Base-by-base conservation (phyloP, 1,139 yeast species). In the Debaryomyces udenii region DNA sequence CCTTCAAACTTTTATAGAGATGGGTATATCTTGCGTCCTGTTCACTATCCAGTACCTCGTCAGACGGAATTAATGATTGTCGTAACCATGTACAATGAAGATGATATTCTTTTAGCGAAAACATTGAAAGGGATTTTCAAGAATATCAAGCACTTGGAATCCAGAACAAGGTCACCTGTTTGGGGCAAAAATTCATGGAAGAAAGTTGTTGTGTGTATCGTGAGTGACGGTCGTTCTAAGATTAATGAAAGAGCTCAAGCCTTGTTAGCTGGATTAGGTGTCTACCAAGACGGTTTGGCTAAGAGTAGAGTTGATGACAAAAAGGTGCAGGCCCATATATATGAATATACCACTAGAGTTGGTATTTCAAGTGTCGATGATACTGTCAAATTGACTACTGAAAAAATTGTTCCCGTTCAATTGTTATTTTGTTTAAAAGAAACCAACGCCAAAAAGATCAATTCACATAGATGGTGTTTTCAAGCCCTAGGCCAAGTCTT, bases 101-200 rank as follows among this genome's bases (percentile, higher is more conserved):
- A 73, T 50, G 78, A 73, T 47, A 57, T 73, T 20, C 58, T 72
- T 34, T 62, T 73, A 43, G 78, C 76, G 1, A 58, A 75, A 39
- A 73, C 78, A 1, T 62, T 73, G 44, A 72, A 73, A 50, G 78
- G 78, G 30, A 71, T 73, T 3, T 71, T 73, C 52, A 72, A 73
- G 43, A 73, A 73, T 49, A 73, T 73, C 48, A 72, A 73, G 52
- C 73, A 73, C 49, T 62, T 73, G 49, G 76, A 71, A 50, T 70
- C 76, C 9, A 61, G 75, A 50, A 61, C 66, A 6, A 59, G 72
- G 49, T 66, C 74, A 13, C 53, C 66, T 2, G 66, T 64, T 16
- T 73, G 78, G 78, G 78, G 78, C 28, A 68, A 68, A 41, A 76
- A 71, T 49, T 68, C 76, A 6, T 73, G 78, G 78, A 73, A 73